A percentile compares a stretch with the other conserved stretches of the same genome.
phyloP scores from a whole-genome alignment of 495 filamentous ascomycete genomes.

The Penicillium alfredii region DNA sequence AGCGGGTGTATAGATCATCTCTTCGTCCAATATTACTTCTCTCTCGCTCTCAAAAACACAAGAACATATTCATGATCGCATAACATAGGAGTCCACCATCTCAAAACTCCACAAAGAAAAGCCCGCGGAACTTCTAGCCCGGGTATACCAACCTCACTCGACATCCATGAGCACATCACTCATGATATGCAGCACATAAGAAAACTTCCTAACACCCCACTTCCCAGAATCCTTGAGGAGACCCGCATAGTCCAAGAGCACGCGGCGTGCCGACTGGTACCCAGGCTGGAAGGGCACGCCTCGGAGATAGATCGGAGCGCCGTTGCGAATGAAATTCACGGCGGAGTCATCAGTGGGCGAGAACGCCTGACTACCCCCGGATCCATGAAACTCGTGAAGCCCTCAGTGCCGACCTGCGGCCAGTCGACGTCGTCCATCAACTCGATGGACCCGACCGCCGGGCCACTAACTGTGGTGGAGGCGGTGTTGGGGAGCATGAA shows the following conservation, averaged over 20 bases:
- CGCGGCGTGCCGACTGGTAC: slow-evolving; percentile 44
- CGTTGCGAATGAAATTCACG: slow-evolving; percentile 47
- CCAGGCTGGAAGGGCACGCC: slow-evolving; percentile 43
- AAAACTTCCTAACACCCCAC: slow-evolving; percentile 45
- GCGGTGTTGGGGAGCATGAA: slow-evolving; percentile 39
- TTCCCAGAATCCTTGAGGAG: slow-evolving; percentile 48
- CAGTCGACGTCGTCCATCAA: slow-evolving; percentile 48
- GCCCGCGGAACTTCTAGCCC: too few species aligned
- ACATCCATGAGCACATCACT: slow-evolving; percentile 48
- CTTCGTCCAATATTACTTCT: too few species aligned
- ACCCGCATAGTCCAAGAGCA: slow-evolving; percentile 45
- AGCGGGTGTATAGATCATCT: too few species aligned
- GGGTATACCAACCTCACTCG: slow-evolving; percentile 33
- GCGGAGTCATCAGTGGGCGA: slow-evolving; percentile 30
- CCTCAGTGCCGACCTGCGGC: slow-evolving; percentile 37
- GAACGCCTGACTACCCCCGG: slow-evolving; percentile 28
- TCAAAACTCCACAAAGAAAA: too few species aligned
- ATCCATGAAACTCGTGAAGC: slow-evolving; percentile 39
- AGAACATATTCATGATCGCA: too few species aligned
- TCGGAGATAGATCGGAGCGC: slow-evolving; percentile 43
- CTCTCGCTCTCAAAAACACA: neutral
- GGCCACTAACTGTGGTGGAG: slow-evolving; percentile 20
- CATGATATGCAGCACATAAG: slow-evolving; percentile 48
- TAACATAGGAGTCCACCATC: too few species aligned
- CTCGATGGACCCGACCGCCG: slow-evolving; percentile 39